These are phyloP conservation scores for Stachybotrys elegans DNA, from an alignment of 2,329 filamentous ascomycete genomes.

Conservation along the genomic window DNA sequence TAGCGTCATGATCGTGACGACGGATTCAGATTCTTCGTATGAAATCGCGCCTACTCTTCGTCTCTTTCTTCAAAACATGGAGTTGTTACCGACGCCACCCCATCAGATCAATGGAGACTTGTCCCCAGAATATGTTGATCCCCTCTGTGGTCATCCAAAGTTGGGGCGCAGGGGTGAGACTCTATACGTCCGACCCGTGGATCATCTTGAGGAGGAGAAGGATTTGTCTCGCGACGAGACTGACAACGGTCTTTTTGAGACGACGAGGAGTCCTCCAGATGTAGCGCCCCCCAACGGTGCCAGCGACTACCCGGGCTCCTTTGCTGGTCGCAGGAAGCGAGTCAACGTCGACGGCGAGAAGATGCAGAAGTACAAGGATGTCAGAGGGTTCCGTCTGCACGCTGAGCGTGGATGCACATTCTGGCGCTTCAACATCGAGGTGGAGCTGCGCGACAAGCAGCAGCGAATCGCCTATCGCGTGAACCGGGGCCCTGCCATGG, in stretches of 20 bases:
- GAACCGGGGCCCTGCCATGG: constrained; percentile 81
- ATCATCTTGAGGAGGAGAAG: constrained; percentile 70
- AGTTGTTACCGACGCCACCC: constrained; percentile 74
- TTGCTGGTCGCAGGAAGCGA: constrained; percentile 48
- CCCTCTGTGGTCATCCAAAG: constrained; percentile 82
- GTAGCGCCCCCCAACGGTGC: constrained; percentile 33
- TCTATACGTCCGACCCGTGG: constrained; percentile 83
- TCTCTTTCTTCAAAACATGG: constrained; percentile 81
- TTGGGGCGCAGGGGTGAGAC: constrained; percentile 79
- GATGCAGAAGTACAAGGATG: constrained; percentile 73
- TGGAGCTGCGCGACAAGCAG: constrained; percentile 75
- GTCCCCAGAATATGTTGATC: constrained; percentile 80
- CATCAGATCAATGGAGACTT: constrained; percentile 61
- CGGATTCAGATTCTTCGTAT: constrained; percentile 79
- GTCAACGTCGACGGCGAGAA: constrained; percentile 70
- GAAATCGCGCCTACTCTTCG: constrained; percentile 72
- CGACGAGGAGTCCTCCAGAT: constrained; percentile 50
- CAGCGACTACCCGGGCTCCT: constrained; percentile 46
- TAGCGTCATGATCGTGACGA: constrained; percentile 91
- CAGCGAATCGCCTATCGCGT: constrained; percentile 92
- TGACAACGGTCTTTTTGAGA: constrained; percentile 78
- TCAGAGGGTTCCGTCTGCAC: constrained; percentile 77
- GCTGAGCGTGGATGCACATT: constrained; percentile 85
- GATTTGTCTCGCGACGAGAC: constrained; percentile 78
- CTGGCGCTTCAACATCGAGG: constrained; percentile 93